A percentile compares a stretch with the other conserved stretches of the same genome.
Evolutionary conservation across 2,329 filamentous ascomycete species (phyloP).

Genomic region (Fusarium nygamai): DNA sequence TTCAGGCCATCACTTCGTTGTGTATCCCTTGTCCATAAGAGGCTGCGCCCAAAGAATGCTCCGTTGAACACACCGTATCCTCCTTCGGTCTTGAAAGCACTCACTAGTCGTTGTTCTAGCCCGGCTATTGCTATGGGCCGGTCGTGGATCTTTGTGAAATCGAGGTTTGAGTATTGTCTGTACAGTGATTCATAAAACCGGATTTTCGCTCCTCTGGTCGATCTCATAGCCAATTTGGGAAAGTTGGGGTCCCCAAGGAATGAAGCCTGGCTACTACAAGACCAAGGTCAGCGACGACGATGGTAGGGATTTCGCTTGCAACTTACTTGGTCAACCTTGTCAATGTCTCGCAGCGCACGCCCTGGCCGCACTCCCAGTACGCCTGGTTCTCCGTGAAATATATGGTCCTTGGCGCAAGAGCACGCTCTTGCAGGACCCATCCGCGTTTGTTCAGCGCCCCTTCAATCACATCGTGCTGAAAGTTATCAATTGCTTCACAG

Average conservation of each 20-base stretch:
- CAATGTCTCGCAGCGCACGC: constrained; percentile 26
- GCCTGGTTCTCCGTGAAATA: constrained; percentile 29
- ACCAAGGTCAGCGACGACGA: background rate
- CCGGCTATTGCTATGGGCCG: constrained; percentile 34
- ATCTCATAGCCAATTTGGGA: constrained; percentile 2
- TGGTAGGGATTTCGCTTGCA: background rate
- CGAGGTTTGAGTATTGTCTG: constrained; percentile 24
- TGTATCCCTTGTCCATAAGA: constrained; percentile 26
- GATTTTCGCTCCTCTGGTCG: constrained; percentile 21
- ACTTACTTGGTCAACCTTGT: constrained; percentile 28
- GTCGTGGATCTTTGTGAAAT: constrained; percentile 18
- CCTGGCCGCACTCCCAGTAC: constrained; percentile 34
- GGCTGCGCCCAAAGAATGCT: constrained; percentile 16
- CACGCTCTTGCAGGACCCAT: constrained; percentile 18
- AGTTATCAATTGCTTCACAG: constrained; percentile 26
- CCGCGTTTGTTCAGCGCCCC: constrained; percentile 9
- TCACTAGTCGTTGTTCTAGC: constrained; percentile 20
- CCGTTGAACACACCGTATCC: constrained; percentile 33
- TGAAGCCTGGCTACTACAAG: constrained; percentile 6
- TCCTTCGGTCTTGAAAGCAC: constrained; percentile 19
- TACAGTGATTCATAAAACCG: constrained; percentile 29
- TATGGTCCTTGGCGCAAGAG: constrained; percentile 28
- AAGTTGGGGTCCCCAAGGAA: constrained; percentile 37
- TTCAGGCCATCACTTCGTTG: background rate
- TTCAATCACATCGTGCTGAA: constrained; percentile 22